Evolutionary conservation across 2,329 filamentous ascomycete genomes (phyloP).

Genomic region (Emmonsiellopsis sp.): DNA sequence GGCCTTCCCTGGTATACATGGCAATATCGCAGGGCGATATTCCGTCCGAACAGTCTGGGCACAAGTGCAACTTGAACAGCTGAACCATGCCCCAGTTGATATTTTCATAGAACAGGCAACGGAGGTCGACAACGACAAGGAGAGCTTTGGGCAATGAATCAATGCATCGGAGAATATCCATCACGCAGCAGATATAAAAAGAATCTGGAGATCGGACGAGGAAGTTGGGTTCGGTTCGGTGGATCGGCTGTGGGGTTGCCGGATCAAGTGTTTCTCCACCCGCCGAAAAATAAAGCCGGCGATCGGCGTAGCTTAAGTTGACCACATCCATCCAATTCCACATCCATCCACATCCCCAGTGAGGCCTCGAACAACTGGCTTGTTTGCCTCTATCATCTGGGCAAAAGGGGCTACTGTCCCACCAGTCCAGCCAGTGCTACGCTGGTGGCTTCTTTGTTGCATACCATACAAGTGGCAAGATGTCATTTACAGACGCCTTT

Average conservation of each 20-base stretch:
- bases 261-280: background rate
- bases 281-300: background rate
- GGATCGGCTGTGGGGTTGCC: background rate
- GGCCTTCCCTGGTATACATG: conserved; percentile 13
- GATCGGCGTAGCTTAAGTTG: background rate
- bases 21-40: background rate
- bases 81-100: no score
- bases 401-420: background rate
- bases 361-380: background rate
- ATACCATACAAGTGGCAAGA: background rate
- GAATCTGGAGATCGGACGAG: background rate
- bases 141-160: background rate
- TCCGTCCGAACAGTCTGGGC: no score
- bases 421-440: background rate
- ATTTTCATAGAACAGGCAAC: background rate
- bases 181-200: background rate
- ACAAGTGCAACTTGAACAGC: no score
- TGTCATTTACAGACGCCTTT: background rate
- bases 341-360: background rate
- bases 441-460: background rate
- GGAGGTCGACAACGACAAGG: background rate
- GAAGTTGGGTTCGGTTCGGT: background rate
- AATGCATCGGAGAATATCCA: background rate
- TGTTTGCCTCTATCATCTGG: background rate
- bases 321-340: background rate